Base-by-base conservation (phyloP, 805 yeast species). In the Grigorovia humatica region DNA sequence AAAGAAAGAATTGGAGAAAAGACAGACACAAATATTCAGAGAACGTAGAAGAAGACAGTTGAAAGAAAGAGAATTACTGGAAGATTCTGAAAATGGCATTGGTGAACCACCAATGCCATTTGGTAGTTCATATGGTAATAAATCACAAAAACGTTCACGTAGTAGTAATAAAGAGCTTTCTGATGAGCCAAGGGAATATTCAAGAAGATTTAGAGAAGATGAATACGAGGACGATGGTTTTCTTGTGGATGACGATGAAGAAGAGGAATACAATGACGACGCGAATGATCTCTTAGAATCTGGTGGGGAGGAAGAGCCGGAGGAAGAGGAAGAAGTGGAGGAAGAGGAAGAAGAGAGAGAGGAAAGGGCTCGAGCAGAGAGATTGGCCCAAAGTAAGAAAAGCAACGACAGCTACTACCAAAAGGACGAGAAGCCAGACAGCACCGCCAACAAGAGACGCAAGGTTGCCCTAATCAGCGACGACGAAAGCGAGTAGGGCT, bases 1-100 rank as follows among this genome's bases (percentile, higher is more conserved):
- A 56, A 83, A 84, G 55, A 76, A 80, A 64, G 75, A 76, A 59
- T 75, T 83, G 45, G 91, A 85, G 64, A 84, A 79, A 65, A 78
- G 76, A 57, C 88, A 79, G 59, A 77, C 78, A 19, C 81, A 80
- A 60, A 77, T 80, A 53, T 72, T 82, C 59, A 82, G 79, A 65
- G 83, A 82, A 55, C 83, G 84, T 69, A 73, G 85, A 60, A 84
- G 81, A 67, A 76, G 78, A 53, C 77, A 76, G 58, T 68, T 79
- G 60, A 78, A 73, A 51, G 68, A 73, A 57, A 82, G 76, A 52
- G 90, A 83, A 62, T 32, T 41, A 19, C 44, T 51, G 20, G 84
- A 79, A 51, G 42, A 38, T 3, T 38, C 42, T 38, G 42, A 38
- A 38, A 38, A 38, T 38, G 42, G 17, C 42, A n/a, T 2, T 38